These are phyloP conservation scores for Globisporangium orthogonon DNA, from an alignment of 352 stramenopile genomes.

Conservation along the genomic window DNA sequence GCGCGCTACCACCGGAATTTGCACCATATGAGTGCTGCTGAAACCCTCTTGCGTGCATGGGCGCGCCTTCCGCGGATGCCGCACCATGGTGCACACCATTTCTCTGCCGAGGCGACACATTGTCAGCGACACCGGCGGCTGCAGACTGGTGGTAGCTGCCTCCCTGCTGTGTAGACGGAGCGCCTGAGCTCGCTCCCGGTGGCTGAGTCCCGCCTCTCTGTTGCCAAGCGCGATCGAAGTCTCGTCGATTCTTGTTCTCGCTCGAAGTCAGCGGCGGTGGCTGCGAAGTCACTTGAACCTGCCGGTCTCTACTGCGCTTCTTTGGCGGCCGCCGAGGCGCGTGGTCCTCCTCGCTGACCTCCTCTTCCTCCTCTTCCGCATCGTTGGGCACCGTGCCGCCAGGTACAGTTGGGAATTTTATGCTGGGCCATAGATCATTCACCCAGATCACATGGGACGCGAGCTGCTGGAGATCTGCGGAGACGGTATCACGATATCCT, in stretches of 20 bases:
- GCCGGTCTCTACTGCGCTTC: slow-evolving; percentile 3
- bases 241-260: slow-evolving; percentile 8
- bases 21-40: too few species aligned
- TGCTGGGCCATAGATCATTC: slow-evolving; percentile 53
- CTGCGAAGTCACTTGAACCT: slow-evolving; percentile 12
- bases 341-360: slow-evolving; percentile 7
- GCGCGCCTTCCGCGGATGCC: not conserved
- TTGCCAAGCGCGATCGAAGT: slow-evolving; percentile 6
- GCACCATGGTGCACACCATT: not conserved
- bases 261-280: not conserved
- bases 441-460: slow-evolving; percentile 71
- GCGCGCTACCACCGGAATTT: not conserved
- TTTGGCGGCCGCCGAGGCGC: slow-evolving; percentile 1
- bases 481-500: slow-evolving; percentile 72
- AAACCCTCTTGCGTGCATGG: too few species aligned
- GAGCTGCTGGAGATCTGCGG: slow-evolving; percentile 71
- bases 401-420: slow-evolving; percentile 18
- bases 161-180: not conserved
- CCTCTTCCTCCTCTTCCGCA: slow-evolving; percentile 2
- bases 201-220: not conserved
- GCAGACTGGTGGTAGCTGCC: not conserved
- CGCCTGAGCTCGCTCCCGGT: not conserved
- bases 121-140: not conserved
- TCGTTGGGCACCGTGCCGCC: slow-evolving; percentile 5
- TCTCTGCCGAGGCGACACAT: not conserved